phyloP scores from a whole-genome alignment of 2,329 filamentous ascomycete genomes.

The Plenodomus tracheiphilus region DNA sequence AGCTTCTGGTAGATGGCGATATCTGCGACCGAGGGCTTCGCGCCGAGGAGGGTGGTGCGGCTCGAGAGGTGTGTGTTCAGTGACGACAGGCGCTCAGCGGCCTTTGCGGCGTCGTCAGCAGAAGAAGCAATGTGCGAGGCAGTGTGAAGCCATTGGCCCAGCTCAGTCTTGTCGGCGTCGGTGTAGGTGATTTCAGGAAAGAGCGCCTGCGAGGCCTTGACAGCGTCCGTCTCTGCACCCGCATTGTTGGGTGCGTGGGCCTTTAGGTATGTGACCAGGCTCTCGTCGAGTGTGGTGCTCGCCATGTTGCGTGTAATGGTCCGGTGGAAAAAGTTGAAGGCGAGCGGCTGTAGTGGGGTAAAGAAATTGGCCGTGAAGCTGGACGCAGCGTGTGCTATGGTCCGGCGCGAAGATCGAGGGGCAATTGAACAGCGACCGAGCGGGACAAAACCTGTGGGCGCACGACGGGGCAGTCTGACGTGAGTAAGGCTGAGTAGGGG shows the following conservation, averaged over 20 bases:
- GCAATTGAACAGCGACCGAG: conserved; percentile 4
- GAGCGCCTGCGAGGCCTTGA: conserved; percentile 61
- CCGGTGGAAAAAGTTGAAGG: conserved; percentile 36
- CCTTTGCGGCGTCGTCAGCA: conserved; percentile 60
- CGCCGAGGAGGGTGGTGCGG: conserved; percentile 85
- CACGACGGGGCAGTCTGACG: conserved; percentile 24
- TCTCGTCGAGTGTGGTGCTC: conserved; percentile 40
- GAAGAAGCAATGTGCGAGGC: conserved; percentile 68
- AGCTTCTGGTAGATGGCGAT: conserved; percentile 80
- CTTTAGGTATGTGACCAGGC: conserved; percentile 40
- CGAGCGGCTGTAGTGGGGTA: conserved; percentile 34
- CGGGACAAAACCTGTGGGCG: conserved; percentile 10
- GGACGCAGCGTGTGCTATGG: conserved; percentile 14
- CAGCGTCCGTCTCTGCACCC: conserved; percentile 40
- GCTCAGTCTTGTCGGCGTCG: conserved; percentile 79
- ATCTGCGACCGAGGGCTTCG: conserved; percentile 87
- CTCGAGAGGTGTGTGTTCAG: conserved; percentile 87
- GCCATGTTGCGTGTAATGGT: conserved; percentile 38
- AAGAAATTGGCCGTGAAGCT: conserved; percentile 31
- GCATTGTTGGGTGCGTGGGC: conserved; percentile 44
- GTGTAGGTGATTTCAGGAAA: conserved; percentile 72
- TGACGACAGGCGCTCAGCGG: conserved; percentile 69
- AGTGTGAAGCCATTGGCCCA: conserved; percentile 85
- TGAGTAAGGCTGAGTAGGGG: conserved; percentile 28
- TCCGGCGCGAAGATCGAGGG: conserved; percentile 6